A percentile compares a stretch with the other conserved stretches of the same genome.
These are phyloP conservation scores for Fusarium foetens DNA, from an alignment of 2,329 filamentous ascomycete species.

Conservation along the genomic window DNA sequence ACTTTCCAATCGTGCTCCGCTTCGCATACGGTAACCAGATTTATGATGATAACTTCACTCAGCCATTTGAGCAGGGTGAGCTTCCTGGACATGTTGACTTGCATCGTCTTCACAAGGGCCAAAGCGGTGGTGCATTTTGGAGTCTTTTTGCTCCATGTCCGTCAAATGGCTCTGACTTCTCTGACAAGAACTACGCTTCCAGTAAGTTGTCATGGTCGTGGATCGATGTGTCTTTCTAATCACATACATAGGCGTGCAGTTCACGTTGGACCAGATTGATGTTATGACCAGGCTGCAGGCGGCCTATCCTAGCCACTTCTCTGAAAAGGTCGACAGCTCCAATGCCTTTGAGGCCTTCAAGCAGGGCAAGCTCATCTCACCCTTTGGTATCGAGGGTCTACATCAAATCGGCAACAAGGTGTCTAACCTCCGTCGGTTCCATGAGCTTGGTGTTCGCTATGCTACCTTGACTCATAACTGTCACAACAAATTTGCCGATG, in stretches of 20 bases:
- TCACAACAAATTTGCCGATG: slow-evolving; percentile 89
- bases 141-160: slow-evolving; percentile 86
- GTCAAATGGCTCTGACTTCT: slow-evolving; percentile 75
- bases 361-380: slow-evolving; percentile 75
- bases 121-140: slow-evolving; percentile 91
- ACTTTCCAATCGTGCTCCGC: slow-evolving; percentile 81
- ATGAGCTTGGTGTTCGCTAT: slow-evolving; percentile 85
- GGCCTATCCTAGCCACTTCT: slow-evolving; percentile 76
- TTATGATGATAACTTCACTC: slow-evolving; percentile 76
- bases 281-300: slow-evolving; percentile 71
- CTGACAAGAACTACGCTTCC: slow-evolving; percentile 74
- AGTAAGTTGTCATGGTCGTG: slow-evolving; percentile 58
- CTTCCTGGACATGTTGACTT: slow-evolving; percentile 81
- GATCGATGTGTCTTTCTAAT: neutral
- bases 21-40: slow-evolving; percentile 78
- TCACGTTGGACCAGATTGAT: slow-evolving; percentile 80
- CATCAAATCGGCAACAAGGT: slow-evolving; percentile 93
- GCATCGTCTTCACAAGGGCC: slow-evolving; percentile 75
- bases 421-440: slow-evolving; percentile 78
- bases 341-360: slow-evolving; percentile 71
- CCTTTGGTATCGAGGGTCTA: slow-evolving; percentile 84
- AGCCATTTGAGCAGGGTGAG: slow-evolving; percentile 76
- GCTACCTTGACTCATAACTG: slow-evolving; percentile 93
- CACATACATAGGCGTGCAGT: slow-evolving; percentile 63
- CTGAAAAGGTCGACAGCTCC: slow-evolving; percentile 67